Evolutionary conservation across 768 basidiomycete species (phyloP).

Genomic region (Tricholoma sp.): DNA sequence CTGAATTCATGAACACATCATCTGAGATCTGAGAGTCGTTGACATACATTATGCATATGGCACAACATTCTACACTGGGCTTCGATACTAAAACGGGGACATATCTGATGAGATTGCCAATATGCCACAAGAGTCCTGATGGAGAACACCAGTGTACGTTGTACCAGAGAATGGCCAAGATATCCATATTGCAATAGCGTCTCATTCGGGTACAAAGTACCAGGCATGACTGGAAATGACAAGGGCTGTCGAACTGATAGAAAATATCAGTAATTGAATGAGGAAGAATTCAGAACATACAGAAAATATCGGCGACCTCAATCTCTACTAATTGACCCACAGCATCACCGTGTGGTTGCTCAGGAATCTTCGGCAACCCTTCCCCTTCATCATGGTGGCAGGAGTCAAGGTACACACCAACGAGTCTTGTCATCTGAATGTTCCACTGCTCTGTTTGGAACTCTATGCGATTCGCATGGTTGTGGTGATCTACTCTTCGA

Average conservation of each 20-base stretch:
- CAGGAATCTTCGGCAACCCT: neutral
- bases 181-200: conserved; percentile 8
- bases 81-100: too few species aligned
- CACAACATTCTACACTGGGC: conserved; percentile 8
- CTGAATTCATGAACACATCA: too few species aligned
- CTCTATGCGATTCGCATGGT: conserved; percentile 3
- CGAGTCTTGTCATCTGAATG: neutral
- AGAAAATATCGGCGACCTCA: neutral
- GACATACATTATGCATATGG: conserved; percentile 11
- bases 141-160: conserved; percentile 6
- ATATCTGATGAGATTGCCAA: conserved; percentile 8
- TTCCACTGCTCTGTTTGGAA: conserved; percentile 8
- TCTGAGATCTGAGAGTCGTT: neutral
- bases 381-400: neutral
- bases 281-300: too few species aligned
- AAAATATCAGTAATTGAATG: neutral
- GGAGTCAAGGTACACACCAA: conserved; percentile 5
- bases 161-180: conserved; percentile 6
- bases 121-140: conserved; percentile 3
- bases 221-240: neutral
- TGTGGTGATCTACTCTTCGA: conserved; percentile 1
- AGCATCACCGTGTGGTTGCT: neutral
- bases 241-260: neutral
- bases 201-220: too few species aligned
- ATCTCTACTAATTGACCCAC: neutral